Evolutionary conservation across 83 land plant species (phyloP).

Genomic region (Diphasiastrum complanatum): DNA sequence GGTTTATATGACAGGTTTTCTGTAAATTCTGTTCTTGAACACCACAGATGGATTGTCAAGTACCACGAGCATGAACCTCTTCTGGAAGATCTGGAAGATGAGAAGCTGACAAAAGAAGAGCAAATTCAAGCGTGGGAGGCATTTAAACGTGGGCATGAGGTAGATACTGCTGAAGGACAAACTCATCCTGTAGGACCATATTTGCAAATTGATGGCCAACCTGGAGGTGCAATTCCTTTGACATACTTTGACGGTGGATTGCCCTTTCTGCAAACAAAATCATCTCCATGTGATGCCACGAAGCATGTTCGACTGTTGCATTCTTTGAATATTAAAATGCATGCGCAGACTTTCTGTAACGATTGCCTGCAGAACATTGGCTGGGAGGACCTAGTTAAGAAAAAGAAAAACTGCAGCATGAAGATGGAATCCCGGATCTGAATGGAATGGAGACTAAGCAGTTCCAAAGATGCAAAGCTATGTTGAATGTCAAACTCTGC

Average conservation of each 20-base stretch:
- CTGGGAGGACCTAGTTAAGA: constrained; percentile 17
- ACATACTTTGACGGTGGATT: background rate
- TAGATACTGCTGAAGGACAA: background rate
- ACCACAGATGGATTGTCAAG: constrained; percentile 74
- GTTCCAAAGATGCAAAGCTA: no score
- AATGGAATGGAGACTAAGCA: no score
- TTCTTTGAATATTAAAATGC: background rate
- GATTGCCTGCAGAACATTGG: constrained; percentile 9
- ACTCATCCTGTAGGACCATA: background rate
- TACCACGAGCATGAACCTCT: constrained; percentile 95
- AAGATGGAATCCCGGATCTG: no score
- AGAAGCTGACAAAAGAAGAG: constrained; percentile 88
- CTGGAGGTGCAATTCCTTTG: background rate
- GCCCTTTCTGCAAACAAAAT: background rate
- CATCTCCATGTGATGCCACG: background rate
- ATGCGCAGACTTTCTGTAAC: constrained; percentile 4
- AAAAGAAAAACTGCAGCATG: no score
- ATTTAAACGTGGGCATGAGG: background rate
- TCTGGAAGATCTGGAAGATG: constrained; percentile 88
- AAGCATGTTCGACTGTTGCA: constrained; percentile 7
- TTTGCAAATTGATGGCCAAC: background rate
- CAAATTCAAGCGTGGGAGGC: constrained; percentile 77
- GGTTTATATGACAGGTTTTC: background rate
- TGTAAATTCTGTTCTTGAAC: background rate
- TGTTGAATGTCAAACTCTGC: no score